Conservation (phyloP, 495 filamentous ascomycete genomes). For the Lepidopterella palustris region DNA sequence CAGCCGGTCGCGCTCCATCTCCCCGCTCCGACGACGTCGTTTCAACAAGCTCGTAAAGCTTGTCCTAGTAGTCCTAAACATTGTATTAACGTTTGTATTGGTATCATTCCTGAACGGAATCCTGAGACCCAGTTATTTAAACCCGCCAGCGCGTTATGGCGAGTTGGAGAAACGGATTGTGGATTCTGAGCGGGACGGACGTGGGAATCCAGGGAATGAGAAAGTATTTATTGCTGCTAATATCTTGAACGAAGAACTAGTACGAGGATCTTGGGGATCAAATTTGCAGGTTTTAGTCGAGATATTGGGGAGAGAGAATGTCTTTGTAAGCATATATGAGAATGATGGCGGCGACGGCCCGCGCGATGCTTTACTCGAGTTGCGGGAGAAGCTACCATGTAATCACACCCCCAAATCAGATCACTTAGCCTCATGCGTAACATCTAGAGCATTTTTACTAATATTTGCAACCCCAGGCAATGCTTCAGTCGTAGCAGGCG, state of each 20-base stretch:
- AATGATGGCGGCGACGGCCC: slow-evolving; percentile 53
- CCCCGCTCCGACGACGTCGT: background rate
- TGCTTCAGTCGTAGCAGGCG: slow-evolving; percentile 43
- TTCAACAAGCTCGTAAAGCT: background rate
- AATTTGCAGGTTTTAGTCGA: slow-evolving; percentile 56
- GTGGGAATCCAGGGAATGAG: slow-evolving; percentile 56
- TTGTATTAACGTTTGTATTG: background rate
- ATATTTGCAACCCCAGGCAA: slow-evolving; percentile 39
- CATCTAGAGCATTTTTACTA: background rate
- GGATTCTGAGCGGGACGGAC: slow-evolving; percentile 32
- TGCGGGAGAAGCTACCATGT: slow-evolving; percentile 42
- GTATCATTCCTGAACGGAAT: background rate
- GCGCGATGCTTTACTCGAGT: slow-evolving; percentile 36
- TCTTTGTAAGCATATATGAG: slow-evolving; percentile 58
- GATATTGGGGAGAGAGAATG: slow-evolving; percentile 47
- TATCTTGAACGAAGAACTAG: slow-evolving; percentile 57
- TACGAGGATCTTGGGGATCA: slow-evolving; percentile 58
- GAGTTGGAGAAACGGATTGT: background rate
- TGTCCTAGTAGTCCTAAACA: background rate
- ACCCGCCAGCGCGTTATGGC: background rate
- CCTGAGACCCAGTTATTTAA: background rate
- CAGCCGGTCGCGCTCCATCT: background rate
- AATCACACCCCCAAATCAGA: background rate
- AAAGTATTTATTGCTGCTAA: slow-evolving; percentile 70
- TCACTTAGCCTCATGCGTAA: background rate